Base-by-base conservation (phyloP, 2,329 filamentous ascomycete species). In the Allantophomopsis cytisporea region DNA sequence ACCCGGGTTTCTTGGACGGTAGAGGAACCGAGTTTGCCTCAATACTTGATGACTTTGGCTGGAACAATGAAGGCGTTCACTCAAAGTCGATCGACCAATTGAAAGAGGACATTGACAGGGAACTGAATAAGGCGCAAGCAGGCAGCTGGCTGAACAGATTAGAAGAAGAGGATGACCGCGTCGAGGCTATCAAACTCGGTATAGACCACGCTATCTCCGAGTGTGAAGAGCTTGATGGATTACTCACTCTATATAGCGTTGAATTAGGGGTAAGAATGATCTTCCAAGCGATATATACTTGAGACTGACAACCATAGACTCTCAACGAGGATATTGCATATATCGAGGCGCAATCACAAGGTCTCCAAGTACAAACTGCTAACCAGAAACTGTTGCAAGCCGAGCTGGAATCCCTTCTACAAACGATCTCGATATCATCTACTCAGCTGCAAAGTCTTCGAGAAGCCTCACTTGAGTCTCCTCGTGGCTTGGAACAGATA, bases 261-360 rank as follows among this genome's bases (percentile, higher is more conserved):
- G 91, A 98, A 59, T 68, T 98, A 45, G 86, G 85, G 51, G 84
- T 89, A 70, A 66, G 81, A 62, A 14, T 41, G 7, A 16, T 31
- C 15, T 17, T 20, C 23, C 31, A 37, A 15, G 10, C 13, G 8
- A 7, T 12, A 45, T 58, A 40, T 39, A 30, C 15, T 15, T 43
- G 18, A 31, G 16, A 34, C 50, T 55, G 39, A 55, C 43, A 34
- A 11, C 35, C 17, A 30, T 53, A 93, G 82, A 96, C 88, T 37
- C 69, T 98, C 21, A 87, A 88, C 41, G 89, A 96, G 37, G 91
- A 98, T 52, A 93, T 98, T 50, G 80, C 87, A 3, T 96, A 93
- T 56, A 96, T 98, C 47, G 91, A 98, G 63, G 87, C 91, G 2
- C 91, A 98, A 60, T 88, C 86, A 6, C 89, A 98, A 61, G 91